Evolutionary conservation across 257 asterid species (phyloP), one percentile per base, ranked within the genome.

Genomic region (Solanum tacnaense): DNA sequence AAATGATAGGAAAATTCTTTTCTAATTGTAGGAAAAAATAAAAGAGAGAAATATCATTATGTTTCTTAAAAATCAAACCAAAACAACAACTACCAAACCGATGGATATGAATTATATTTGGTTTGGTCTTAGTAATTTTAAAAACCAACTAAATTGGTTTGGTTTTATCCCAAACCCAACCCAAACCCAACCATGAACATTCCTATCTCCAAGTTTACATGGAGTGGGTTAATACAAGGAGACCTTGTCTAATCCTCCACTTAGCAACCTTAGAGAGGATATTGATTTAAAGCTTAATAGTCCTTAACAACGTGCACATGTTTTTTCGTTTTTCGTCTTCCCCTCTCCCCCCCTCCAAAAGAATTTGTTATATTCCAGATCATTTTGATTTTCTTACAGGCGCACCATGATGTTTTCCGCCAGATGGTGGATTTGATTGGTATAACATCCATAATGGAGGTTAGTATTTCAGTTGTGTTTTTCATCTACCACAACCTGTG

Each of bases 361-460:
- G 39, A 44, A 46, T 81, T 27, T 62, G 27, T 81, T 46, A 79
- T 46, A 81, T 16, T 81, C 67, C 6, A 18, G 27, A 81, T 78
- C 84, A 41, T 84, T 78, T 52, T 89, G 79, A 60, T 88, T 85
- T 34, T 86, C 52, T 56, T 90, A 87, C 93, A 97, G 99, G 94
- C 93, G 58, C 96, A 95, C 90, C 99, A 94, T 91, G 98, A 96
- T 79, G 98, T 96, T 86, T 94, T 95, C 86, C 91, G 91, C 89
- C 93, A 92, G 94, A 97, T 97, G 90, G 98, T 97, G 88, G 99
- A 97, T 94, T 92, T 97, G 94, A 96, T 97, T 89, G 99, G 99
- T 84, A 94, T 96, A 90, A 96, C 99, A 68, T 97, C 99, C 86
- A 95, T 97, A 87, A 97, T 96, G 99, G 99, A 97, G 99, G 99